These are phyloP conservation scores for Mortierella alpina DNA, from an alignment of 192 early-diverging fungal genomes.

Conservation along the genomic window DNA sequence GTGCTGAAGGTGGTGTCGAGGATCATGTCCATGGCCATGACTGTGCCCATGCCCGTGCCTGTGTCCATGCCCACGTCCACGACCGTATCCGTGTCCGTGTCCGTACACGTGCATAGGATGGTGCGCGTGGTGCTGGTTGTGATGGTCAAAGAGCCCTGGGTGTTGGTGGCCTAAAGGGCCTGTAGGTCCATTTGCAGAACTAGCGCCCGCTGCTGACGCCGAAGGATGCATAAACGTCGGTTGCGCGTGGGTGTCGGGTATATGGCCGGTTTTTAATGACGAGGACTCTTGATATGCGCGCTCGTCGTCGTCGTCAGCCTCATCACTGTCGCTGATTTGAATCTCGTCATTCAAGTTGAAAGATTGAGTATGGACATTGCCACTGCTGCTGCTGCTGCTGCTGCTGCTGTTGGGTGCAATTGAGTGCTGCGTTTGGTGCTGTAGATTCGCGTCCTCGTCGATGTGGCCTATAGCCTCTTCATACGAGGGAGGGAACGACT, in stretches of 20 bases:
- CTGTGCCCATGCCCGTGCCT: neutral
- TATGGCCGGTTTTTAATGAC: neutral
- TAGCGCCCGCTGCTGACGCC: neutral
- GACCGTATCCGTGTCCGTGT: neutral
- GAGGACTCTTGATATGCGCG: neutral
- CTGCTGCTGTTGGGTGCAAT: neutral
- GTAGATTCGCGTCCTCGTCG: neutral
- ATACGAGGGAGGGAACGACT: slow-evolving; percentile 36
- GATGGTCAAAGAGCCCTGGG: neutral
- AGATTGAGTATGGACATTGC: neutral
- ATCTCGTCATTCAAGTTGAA: slow-evolving; percentile 18
- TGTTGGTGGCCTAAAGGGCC: neutral
- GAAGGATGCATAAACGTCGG: slow-evolving; percentile 2
- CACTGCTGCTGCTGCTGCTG: slow-evolving; percentile 4
- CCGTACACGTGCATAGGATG: slow-evolving; percentile 4
- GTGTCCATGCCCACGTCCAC: slow-evolving; percentile 3
- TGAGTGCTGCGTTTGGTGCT: neutral
- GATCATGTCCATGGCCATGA: neutral
- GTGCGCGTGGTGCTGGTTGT: neutral
- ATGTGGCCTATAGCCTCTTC: slow-evolving; percentile 45
- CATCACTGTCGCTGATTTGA: slow-evolving; percentile 7
- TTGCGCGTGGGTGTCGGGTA: slow-evolving; percentile 5
- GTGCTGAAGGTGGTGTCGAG: slow-evolving; percentile 4
- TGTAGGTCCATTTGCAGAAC: neutral
- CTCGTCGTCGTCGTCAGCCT: neutral